phyloP scores from a whole-genome alignment of 129 eudicot genomes.

The Centella asiatica region DNA sequence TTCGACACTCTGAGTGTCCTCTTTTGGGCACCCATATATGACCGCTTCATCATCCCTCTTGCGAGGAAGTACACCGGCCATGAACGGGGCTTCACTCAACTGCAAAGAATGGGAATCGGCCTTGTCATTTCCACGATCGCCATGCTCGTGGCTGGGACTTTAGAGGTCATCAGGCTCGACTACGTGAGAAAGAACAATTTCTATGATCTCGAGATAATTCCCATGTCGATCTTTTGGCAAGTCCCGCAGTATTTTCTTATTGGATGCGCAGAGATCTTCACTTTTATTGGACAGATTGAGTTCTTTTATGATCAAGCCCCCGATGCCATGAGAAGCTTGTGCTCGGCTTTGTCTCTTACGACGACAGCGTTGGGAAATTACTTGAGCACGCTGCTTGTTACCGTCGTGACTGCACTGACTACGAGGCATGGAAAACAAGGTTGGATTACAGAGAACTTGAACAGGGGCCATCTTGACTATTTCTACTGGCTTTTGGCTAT shows the following conservation, averaged over 20 bases:
- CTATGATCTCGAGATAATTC: slow-evolving; percentile 38
- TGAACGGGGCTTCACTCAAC: slow-evolving; percentile 67
- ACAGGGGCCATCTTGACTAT: slow-evolving; percentile 63
- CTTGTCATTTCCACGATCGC: slow-evolving; percentile 52
- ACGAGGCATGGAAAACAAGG: slow-evolving; percentile 42
- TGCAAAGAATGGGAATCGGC: slow-evolving; percentile 89
- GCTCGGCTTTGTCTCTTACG: slow-evolving; percentile 54
- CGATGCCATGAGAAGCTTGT: slow-evolving; percentile 67
- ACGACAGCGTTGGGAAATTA: slow-evolving; percentile 49
- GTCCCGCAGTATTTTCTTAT: slow-evolving; percentile 66
- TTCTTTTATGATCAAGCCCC: slow-evolving; percentile 77
- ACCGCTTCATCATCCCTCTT: slow-evolving; percentile 38
- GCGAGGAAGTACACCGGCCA: slow-evolving; percentile 58
- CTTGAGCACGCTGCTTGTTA: slow-evolving; percentile 42
- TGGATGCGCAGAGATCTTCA: slow-evolving; percentile 77
- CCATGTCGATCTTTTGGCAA: slow-evolving; percentile 70
- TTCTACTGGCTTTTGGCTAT: slow-evolving; percentile 47
- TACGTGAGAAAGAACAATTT: slow-evolving; percentile 29
- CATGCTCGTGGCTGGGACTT: slow-evolving; percentile 54
- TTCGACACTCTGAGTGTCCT: slow-evolving; percentile 81
- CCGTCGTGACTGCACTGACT: slow-evolving; percentile 35
- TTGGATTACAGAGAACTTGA: slow-evolving; percentile 67
- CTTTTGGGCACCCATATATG: slow-evolving; percentile 76
- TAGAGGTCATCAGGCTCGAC: slow-evolving; percentile 53
- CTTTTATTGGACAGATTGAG: slow-evolving; percentile 55